Percentiles rank a stretch among this genome's conserved stretches.
phyloP scores from a whole-genome alignment of 192 early-diverging fungal species.

The Coemansia sp. region DNA sequence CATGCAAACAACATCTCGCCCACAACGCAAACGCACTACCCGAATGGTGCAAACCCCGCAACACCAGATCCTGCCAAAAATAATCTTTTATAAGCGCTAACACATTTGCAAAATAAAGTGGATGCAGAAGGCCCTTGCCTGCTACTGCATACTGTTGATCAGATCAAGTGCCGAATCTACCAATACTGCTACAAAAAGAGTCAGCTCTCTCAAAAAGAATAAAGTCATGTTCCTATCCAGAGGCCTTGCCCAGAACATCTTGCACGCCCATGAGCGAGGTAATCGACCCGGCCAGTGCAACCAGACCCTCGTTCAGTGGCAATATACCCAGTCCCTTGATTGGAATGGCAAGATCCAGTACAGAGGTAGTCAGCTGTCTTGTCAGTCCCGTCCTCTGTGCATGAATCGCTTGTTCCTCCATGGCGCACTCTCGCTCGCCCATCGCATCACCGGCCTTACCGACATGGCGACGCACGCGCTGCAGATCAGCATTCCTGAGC shows the following conservation, averaged over 20 bases:
- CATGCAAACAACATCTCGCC: too few species aligned
- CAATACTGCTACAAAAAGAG: background rate
- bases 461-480: slow-evolving; percentile 29
- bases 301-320: slow-evolving; percentile 52
- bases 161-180: background rate
- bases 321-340: slow-evolving; percentile 44
- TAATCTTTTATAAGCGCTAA: too few species aligned
- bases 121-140: too few species aligned
- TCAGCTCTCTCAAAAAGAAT: background rate
- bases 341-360: slow-evolving; percentile 54
- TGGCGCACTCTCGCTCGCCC: slow-evolving; percentile 32
- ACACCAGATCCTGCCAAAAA: too few species aligned
- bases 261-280: slow-evolving; percentile 56
- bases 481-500: slow-evolving; percentile 32
- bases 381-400: slow-evolving; percentile 14
- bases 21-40: too few species aligned
- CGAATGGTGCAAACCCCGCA: too few species aligned
- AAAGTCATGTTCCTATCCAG: background rate
- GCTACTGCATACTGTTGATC: too few species aligned
- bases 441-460: slow-evolving; percentile 30
- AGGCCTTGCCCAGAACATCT: slow-evolving; percentile 25
- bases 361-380: slow-evolving; percentile 31
- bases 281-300: slow-evolving; percentile 54
- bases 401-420: slow-evolving; percentile 27
- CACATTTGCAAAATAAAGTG: too few species aligned